A percentile compares a stretch with the other conserved stretches of the same genome.
These are phyloP conservation scores for Lobosporangium transversale DNA, from an alignment of 192 early-diverging fungal species.

Conservation along the genomic window DNA sequence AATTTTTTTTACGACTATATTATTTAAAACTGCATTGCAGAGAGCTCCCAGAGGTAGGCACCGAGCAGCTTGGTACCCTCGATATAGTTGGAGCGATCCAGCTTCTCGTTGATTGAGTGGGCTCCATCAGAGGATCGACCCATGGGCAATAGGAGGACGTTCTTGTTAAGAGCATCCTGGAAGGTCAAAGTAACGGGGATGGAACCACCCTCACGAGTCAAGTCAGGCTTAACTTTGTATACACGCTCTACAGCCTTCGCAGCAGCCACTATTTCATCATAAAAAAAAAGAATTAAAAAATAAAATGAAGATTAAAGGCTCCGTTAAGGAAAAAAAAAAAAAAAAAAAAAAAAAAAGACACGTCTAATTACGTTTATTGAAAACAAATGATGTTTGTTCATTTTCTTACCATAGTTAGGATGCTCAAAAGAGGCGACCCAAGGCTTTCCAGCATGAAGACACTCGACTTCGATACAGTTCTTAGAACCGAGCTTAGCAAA, in stretches of 20 bases:
- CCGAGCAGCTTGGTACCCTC: constrained; percentile 95
- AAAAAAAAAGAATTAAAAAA: too few relatives aligned
- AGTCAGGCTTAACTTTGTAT: constrained; percentile 92
- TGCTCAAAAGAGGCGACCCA: constrained; percentile 94
- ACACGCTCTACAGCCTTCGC: constrained; percentile 91
- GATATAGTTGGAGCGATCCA: constrained; percentile 93
- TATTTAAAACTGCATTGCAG: constrained; percentile 51
- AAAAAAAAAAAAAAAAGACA: too few relatives aligned
- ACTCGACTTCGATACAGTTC: constrained; percentile 80
- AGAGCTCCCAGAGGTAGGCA: constrained; percentile 90
- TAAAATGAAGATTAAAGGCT: too few relatives aligned
- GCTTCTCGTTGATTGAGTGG: constrained; percentile 97
- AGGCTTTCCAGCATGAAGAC: constrained; percentile 85
- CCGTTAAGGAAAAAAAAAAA: too few relatives aligned
- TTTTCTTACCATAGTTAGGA: constrained; percentile 89
- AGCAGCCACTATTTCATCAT: constrained; percentile 82
- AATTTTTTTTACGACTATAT: not conserved
- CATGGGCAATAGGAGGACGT: constrained; percentile 95
- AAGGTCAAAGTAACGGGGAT: constrained; percentile 98
- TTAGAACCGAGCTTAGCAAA: constrained; percentile 92
- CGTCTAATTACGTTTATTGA: too few relatives aligned
- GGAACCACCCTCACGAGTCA: constrained; percentile 97
- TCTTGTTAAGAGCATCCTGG: constrained; percentile 93
- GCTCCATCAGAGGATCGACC: constrained; percentile 83
- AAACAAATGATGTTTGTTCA: too few relatives aligned